Base-by-base conservation (phyloP, 208 protist species). In the Herpetomonas tarakana region DNA sequence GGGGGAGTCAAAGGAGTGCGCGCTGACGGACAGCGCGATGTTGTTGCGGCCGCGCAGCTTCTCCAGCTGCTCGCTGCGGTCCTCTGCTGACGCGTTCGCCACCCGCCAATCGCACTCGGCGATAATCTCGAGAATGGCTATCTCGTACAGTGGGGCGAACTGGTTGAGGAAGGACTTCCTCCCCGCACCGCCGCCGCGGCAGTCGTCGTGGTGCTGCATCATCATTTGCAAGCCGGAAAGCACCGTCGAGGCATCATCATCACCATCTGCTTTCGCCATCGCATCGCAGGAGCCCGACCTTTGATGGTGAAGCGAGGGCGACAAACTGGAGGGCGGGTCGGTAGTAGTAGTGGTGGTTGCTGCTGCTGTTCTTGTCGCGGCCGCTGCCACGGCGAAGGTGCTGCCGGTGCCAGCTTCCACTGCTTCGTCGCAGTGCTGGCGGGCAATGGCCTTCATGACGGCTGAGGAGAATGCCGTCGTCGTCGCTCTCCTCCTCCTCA, bases 91-190 rank as follows among this genome's bases (percentile, higher is more conserved):
- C 9, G 77, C 74, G 51, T 81, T 89, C 26, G 78, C 69, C 19
- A 90, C 70, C 2, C 84, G 82, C 16, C 71, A 68, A 45, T 89
- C 88, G 27, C 84, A 90, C 55, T 91, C 77, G 2, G 46, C 41
- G 28, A 94, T 79, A n/a, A 94, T 35, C 57, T 94, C 82, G 30
- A 82, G 57, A 38, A 94, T 76, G 6, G 83, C 88, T 52, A 72
- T 65, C 61, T 88, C 76, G 56, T 81, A 94, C 38, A 94, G 83
- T 26, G 74, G 64, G 19, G 77, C 74, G 60, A 91, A 87, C 28
- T 58, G 65, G 50, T 76, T 64, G 31, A 76, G 71, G 58, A 78
- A 81, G 46, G 21, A 31, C 25, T 66, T 53, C 14, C 29, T 14
- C 14, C 9, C 9, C 35, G 6, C 35, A 41, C 35, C 35, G n/a